Evolutionary conservation across 73 alveolate species (phyloP), one percentile per base, ranked within the genome.

Genomic region (Uronychia binucleata): DNA sequence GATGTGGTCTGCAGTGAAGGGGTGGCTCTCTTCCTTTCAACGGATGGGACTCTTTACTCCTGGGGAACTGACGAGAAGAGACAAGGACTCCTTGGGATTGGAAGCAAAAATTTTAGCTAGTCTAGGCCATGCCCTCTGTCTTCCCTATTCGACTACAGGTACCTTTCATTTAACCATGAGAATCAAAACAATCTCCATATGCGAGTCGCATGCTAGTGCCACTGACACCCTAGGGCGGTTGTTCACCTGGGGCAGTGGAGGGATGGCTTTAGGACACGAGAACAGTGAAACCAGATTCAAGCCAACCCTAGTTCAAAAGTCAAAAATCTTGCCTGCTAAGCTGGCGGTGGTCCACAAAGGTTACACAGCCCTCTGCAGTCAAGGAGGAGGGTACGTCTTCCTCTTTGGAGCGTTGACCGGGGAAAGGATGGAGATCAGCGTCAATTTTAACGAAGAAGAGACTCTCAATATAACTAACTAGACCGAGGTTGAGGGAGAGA

Each of bases 181-280:
- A 58, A 33, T 81, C 1, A 81, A 59, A 28, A 58, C 74, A 25
- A 25, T 81, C 8, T 59, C 81, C 8, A 33, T 81, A 0, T 74
- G 88, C 30, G 35, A 28, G 1, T 58, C 67, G n/a, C 88, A 81
- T 33, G 88, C 88, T 1, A 27, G 57, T 28, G 80, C 81, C 31
- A 33, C 58, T 31, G 88, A 81, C 33, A 58, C n/a, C 11, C 77
- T 34, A 30, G 88, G 88, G 1, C 57, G 34, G 81, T 74, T 81
- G 1, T 81, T 59, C 46, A 81, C 88, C 13, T 81, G 88, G 88
- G 88, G 88, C 33, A 31, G 30, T 59, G 80, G 81, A 13, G 75
- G 30, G 34, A 46, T 80, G 31, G 88, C 74, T 25, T 81, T 81
- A 11, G 88, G 88, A 5, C 88, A 59, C 29, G 88, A 26, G 30